Evolutionary conservation across 768 basidiomycete genomes (phyloP).

Genomic region (Fibroporia radiculosa): DNA sequence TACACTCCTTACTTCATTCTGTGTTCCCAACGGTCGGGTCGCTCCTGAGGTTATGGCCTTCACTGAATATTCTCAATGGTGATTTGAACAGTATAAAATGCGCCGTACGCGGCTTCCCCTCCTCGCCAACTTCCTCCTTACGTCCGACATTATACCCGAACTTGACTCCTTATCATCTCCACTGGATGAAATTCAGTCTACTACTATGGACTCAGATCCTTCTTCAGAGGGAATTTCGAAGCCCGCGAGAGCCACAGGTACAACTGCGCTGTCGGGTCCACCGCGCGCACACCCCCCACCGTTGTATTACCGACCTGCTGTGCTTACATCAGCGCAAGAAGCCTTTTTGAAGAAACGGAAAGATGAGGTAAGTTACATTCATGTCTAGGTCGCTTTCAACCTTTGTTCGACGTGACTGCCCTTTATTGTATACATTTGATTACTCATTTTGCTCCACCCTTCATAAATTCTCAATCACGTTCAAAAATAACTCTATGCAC

Average conservation of each 20-base stretch:
- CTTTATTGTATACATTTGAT: too few species aligned
- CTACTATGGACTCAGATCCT: conserved; percentile 12
- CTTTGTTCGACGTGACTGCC: not conserved
- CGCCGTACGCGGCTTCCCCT: conserved; percentile 65
- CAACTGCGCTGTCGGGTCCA: conserved; percentile 15
- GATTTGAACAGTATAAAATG: conserved; percentile 51
- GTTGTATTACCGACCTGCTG: conserved; percentile 66
- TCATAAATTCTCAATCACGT: conserved; percentile 4
- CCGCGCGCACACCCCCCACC: conserved; percentile 68
- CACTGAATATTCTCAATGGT: not conserved
- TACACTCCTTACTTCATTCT: not conserved
- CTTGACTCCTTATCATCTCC: conserved; percentile 1
- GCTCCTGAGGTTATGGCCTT: not conserved
- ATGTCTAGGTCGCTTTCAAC: not conserved
- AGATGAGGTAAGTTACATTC: conserved; percentile 40
- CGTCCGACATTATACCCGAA: conserved; percentile 56
- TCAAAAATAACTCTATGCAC: too few species aligned
- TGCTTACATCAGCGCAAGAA: conserved; percentile 64
- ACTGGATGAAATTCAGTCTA: too few species aligned
- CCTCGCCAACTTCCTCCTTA: conserved; percentile 67
- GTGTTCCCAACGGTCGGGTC: not conserved
- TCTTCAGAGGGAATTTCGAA: not conserved
- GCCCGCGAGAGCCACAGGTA: not conserved
- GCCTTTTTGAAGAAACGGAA: conserved; percentile 55
- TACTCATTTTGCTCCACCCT: too few species aligned